These are phyloP conservation scores for Agapanthus africanus DNA, from an alignment of 106 monocot genomes.

Conservation along the genomic window DNA sequence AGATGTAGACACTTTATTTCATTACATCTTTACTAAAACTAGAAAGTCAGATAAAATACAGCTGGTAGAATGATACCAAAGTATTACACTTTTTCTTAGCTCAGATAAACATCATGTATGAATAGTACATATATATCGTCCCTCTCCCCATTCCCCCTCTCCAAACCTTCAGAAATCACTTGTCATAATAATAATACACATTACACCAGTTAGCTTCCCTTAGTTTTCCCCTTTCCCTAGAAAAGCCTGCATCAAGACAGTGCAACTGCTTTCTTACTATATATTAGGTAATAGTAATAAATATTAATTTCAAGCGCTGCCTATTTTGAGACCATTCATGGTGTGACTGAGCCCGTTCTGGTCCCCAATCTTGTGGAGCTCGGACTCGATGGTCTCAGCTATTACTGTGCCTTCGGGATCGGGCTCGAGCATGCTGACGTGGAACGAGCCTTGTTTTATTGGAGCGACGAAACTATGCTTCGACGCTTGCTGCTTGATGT, in stretches of 20 bases:
- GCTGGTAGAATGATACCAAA: too few relatives aligned
- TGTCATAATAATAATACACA: too few relatives aligned
- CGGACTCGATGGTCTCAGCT: constrained; percentile 50
- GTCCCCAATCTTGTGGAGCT: constrained; percentile 52
- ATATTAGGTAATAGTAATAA: not conserved
- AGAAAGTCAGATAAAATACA: too few relatives aligned
- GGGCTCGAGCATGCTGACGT: constrained; percentile 64
- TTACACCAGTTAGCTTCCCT: too few relatives aligned
- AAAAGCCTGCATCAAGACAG: constrained; percentile 8
- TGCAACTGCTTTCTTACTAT: constrained; percentile 11
- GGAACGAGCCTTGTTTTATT: constrained; percentile 64
- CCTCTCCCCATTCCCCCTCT: too few relatives aligned
- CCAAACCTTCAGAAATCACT: too few relatives aligned
- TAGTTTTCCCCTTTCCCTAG: too few relatives aligned
- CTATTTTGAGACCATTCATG: constrained; percentile 30
- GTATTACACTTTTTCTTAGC: too few relatives aligned
- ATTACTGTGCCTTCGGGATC: constrained; percentile 42
- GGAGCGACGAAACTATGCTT: constrained; percentile 9
- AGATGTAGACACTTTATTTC: too few relatives aligned
- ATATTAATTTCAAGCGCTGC: constrained; percentile 10
- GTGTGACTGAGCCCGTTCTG: constrained; percentile 30
- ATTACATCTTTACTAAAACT: too few relatives aligned
- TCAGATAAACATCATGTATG: too few relatives aligned
- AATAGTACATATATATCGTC: too few relatives aligned
- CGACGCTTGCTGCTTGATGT: constrained; percentile 41